Base-by-base conservation (phyloP, 2,329 filamentous ascomycete species). In the Ophiostoma quercus region DNA sequence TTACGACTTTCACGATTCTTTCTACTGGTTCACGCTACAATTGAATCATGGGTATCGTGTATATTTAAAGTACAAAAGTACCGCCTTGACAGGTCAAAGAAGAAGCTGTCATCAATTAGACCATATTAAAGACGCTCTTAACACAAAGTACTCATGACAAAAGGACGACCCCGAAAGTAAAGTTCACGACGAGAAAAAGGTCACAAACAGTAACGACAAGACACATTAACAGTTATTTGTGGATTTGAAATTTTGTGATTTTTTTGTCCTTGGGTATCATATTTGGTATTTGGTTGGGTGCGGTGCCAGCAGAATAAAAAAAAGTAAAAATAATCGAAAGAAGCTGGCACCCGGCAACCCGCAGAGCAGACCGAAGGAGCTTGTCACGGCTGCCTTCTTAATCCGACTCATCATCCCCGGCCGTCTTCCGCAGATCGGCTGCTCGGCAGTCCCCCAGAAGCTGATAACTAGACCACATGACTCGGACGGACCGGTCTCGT, bases 181-280 rank as follows among this genome's bases (percentile, higher is more conserved):
- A 8, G 12, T 32, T 37, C 11, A 22, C 32, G 11, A 34, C n/a
- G 14, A 14, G 6, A 4, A 63, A 63, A 34, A 37, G 14, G 2
- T 34, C 5, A 34, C 34, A 34, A 34, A 34, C 34, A 34, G 34
- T 3, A 7, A 32, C 32, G 25, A n/a, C 2, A 32, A 37, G 14
- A 37, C 60, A 63, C 29, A 8, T 19, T n/a, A 12, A n/a, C 32
- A 37, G 6, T n/a, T 63, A 25, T 39, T 63, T 66, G 34, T 66
- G 29, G 39, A 8, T 25, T 54, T 68, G 67, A 37, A 34, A 69
- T 54, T 43, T 69, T 69, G 37, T 19, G 22, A 63, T 43, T 69
- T 69, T 69, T 69, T 69, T 69, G 60, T 65, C 25, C 47, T 69
- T 69, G 67, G 67, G 67, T 68, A 68, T 68, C 67, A 68, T 67